Conservation (phyloP, 2,329 filamentous ascomycete genomes). For the Sporothrix curviconia region DNA sequence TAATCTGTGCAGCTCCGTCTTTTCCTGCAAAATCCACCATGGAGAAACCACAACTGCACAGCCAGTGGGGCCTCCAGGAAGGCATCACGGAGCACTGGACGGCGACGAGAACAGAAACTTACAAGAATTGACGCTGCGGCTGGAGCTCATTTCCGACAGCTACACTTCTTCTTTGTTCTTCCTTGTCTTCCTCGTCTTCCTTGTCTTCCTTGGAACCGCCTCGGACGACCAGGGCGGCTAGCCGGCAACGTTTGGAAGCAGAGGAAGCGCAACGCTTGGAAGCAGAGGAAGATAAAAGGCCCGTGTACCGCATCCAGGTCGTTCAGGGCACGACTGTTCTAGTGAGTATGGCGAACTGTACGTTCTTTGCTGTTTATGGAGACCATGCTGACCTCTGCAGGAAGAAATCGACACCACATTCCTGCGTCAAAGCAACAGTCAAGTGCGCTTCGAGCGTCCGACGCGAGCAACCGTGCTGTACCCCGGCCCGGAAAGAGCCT, state of each 20-base stretch:
- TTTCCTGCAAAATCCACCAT: no score
- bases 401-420: conserved; percentile 3
- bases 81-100: conserved; percentile 17
- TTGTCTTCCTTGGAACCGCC: neutral
- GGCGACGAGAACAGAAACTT: neutral
- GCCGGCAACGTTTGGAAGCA: neutral
- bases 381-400: neutral
- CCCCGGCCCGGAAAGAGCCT: neutral
- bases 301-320: neutral
- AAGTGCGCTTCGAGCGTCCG: conserved; percentile 18
- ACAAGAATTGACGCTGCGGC: conserved; percentile 2
- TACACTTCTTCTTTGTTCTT: neutral
- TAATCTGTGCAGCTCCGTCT: no score
- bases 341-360: neutral
- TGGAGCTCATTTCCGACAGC: neutral
- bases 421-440: conserved; percentile 11
- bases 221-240: no score
- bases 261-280: neutral
- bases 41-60: neutral
- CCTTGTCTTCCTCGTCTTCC: neutral
- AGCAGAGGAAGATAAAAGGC: neutral
- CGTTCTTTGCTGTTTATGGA: neutral
- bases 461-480: conserved; percentile 17
- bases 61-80: conserved; percentile 18
- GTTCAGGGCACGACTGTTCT: neutral